Evolutionary conservation across 495 filamentous ascomycete species (phyloP).

Genomic region (Hyaloscypha variabilis): DNA sequence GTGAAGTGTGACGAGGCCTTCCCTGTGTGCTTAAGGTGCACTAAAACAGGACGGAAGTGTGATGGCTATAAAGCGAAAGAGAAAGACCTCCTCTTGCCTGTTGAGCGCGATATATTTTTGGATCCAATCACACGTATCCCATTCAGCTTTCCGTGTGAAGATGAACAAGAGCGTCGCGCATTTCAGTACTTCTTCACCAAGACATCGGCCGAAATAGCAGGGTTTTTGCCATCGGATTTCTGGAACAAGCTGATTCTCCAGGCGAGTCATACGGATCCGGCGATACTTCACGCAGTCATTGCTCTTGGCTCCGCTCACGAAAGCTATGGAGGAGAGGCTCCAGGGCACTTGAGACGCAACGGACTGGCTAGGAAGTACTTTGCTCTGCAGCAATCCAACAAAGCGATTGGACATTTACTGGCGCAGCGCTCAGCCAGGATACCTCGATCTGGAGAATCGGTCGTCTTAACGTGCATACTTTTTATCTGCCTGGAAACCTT

Average conservation of each 20-base stretch:
- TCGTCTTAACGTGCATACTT: not conserved
- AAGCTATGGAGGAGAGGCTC: not conserved
- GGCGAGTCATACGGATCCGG: not conserved
- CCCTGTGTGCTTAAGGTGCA: not conserved
- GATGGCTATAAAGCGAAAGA: not conserved
- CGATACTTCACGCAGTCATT: constrained; percentile 7
- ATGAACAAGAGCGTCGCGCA: not conserved
- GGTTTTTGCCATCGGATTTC: not conserved
- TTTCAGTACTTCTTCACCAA: not conserved
- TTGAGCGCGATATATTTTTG: not conserved
- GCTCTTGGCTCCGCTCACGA: constrained; percentile 5
- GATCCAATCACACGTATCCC: not conserved
- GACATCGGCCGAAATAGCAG: not conserved
- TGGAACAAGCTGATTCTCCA: constrained; percentile 9
- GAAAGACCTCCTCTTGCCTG: not conserved
- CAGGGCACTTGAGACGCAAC: not conserved
- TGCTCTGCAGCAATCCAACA: not conserved
- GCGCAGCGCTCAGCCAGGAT: no score
- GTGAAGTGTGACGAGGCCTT: constrained; percentile 3
- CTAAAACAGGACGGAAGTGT: not conserved
- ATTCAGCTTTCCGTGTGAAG: not conserved
- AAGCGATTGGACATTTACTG: not conserved
- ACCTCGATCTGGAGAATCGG: not conserved
- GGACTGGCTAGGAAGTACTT: not conserved
- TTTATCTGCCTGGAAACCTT: not conserved